Conservation (phyloP, 2,329 filamentous ascomycete species). For the Chaetomiaceae sp. region DNA sequence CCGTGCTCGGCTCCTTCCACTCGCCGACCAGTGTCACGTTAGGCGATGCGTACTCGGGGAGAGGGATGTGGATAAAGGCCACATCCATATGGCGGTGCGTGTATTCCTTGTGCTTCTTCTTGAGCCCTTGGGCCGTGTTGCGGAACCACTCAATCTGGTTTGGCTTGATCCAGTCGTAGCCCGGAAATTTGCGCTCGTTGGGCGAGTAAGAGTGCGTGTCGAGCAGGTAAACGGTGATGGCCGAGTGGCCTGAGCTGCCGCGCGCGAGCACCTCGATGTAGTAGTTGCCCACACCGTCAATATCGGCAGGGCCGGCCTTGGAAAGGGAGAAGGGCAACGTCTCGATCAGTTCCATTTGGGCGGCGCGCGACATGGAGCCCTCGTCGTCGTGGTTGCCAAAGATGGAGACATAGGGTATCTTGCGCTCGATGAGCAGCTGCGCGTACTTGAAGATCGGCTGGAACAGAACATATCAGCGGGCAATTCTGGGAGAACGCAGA, state of each 20-base stretch:
- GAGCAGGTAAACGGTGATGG: conserved; percentile 87
- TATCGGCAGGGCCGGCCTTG: conserved; percentile 70
- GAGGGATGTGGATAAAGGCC: conserved; percentile 93
- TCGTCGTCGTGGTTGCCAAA: conserved; percentile 99
- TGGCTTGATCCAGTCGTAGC: conserved; percentile 95
- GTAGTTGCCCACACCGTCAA: conserved; percentile 94
- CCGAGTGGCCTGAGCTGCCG: conserved; percentile 74
- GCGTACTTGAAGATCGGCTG: conserved; percentile 90
- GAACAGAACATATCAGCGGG: conserved; percentile 20
- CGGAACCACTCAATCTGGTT: conserved; percentile 95
- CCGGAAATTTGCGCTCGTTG: conserved; percentile 79
- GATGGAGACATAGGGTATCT: conserved; percentile 85
- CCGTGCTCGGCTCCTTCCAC: conserved; percentile 79
- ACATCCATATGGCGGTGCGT: conserved; percentile 91
- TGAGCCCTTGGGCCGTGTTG: conserved; percentile 65
- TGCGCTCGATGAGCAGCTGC: conserved; percentile 73
- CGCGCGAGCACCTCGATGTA: conserved; percentile 82
- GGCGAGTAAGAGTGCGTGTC: conserved; percentile 91
- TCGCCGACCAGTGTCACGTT: conserved; percentile 59
- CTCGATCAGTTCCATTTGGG: conserved; percentile 81
- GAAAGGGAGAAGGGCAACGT: conserved; percentile 85
- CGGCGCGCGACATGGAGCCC: conserved; percentile 66
- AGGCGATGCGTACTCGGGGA: conserved; percentile 74
- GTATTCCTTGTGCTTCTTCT: conserved; percentile 75
- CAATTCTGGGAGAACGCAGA: neutral